These are phyloP conservation scores for Cercospora beticola DNA, from an alignment of 2,329 filamentous ascomycete species.

Conservation along the genomic window DNA sequence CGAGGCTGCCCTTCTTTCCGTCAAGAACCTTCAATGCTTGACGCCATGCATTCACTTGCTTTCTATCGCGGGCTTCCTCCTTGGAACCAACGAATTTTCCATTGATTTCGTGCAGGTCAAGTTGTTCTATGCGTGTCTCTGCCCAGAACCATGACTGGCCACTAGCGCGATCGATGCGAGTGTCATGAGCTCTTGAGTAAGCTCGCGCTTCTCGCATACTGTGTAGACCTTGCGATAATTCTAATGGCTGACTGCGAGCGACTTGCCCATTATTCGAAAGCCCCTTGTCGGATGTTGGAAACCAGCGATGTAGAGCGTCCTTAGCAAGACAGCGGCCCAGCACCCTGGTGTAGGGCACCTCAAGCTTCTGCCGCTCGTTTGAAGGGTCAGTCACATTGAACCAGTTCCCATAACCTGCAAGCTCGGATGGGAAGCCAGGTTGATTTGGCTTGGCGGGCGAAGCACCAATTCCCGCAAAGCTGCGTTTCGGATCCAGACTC, in stretches of 20 bases:
- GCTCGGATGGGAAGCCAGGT: conserved; percentile 25
- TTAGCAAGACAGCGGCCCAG: conserved; percentile 57
- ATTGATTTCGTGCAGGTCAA: conserved; percentile 47
- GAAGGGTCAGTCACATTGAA: conserved; percentile 49
- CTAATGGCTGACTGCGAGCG: conserved; percentile 7
- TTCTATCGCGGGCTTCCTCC: conserved; percentile 22
- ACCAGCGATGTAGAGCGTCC: conserved; percentile 49
- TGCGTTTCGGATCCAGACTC: conserved; percentile 39
- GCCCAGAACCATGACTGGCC: conserved; percentile 58
- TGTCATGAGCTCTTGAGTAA: conserved; percentile 49
- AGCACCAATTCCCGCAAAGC: conserved; percentile 37
- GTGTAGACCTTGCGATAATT: conserved; percentile 43
- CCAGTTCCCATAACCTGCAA: conserved; percentile 50
- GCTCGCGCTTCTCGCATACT: conserved; percentile 49
- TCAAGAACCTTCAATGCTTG: conserved; percentile 33
- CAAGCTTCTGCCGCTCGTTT: conserved; percentile 41
- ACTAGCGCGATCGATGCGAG: conserved; percentile 43
- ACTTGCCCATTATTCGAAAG: neutral
- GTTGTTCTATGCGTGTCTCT: conserved; percentile 55
- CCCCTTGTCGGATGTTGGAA: conserved; percentile 15
- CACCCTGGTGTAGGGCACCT: conserved; percentile 53
- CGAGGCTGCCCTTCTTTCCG: conserved; percentile 29
- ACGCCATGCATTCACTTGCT: conserved; percentile 29
- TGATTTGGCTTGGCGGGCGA: conserved; percentile 21
- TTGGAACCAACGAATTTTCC: conserved; percentile 23